These are phyloP conservation scores for Fraxinus nigra DNA, from an alignment of 305 asterid genomes.

Conservation along the genomic window DNA sequence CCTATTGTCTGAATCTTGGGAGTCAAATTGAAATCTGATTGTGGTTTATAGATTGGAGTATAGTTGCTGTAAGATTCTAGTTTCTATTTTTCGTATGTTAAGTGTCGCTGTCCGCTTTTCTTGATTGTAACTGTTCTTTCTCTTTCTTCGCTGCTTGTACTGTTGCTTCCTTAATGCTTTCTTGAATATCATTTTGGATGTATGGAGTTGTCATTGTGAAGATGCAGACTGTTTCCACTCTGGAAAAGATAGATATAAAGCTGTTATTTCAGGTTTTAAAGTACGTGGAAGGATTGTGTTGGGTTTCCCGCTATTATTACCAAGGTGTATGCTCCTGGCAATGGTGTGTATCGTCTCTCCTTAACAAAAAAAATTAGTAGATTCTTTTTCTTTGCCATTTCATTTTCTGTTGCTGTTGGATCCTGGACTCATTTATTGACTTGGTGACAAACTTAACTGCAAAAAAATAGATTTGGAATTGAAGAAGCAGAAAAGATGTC, in stretches of 20 bases:
- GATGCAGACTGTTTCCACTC: constrained; percentile 2
- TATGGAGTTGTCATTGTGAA: not conserved
- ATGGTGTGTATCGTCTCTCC: constrained; percentile 56
- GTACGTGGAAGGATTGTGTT: constrained; percentile 91
- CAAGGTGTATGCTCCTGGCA: constrained; percentile 99
- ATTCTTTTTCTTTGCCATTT: constrained; percentile 13
- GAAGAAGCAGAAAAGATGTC: constrained; percentile 14
- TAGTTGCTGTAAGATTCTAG: not conserved
- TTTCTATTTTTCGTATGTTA: not conserved
- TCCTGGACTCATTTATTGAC: constrained; percentile 11
- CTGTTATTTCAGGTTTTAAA: constrained; percentile 58
- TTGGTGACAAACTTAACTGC: constrained; percentile 1
- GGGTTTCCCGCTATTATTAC: constrained; percentile 97
- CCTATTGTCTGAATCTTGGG: not conserved
- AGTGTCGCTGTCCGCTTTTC: not conserved
- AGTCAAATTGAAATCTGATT: not conserved
- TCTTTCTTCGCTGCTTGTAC: not conserved
- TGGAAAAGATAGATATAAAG: constrained; percentile 21
- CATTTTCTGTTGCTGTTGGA: constrained; percentile 9
- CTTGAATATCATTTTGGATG: not conserved
- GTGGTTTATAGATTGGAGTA: not conserved
- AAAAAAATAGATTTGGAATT: constrained; percentile 15
- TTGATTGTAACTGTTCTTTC: not conserved
- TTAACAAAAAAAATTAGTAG: not conserved
- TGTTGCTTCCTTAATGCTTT: not conserved